Percentiles rank a stretch among this genome's conserved stretches.
These are phyloP conservation scores for Dendrobium huoshanense DNA, from an alignment of 106 monocot genomes.

Conservation along the genomic window DNA sequence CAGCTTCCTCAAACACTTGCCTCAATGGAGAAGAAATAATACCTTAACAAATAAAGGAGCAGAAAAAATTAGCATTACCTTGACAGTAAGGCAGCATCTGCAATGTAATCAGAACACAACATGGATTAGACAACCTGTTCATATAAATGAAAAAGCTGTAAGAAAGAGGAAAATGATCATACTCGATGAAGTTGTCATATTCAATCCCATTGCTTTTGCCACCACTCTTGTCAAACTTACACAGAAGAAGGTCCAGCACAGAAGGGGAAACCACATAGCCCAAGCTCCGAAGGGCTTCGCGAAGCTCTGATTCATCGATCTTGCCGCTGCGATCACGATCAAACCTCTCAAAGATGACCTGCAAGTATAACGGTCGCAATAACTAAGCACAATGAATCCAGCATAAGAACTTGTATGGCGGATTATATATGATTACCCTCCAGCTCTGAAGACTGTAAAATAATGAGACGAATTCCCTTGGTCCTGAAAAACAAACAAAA, in stretches of 20 bases:
- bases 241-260: conserved; percentile 50
- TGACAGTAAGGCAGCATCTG: not conserved
- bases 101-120: not conserved
- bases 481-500: conserved; percentile 34
- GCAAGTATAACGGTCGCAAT: not conserved
- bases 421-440: conserved; percentile 45
- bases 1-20: not conserved
- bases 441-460: conserved; percentile 96
- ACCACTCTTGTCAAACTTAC: conserved; percentile 36
- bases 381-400: not conserved
- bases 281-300: conserved; percentile 65
- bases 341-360: conserved; percentile 71
- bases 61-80: not conserved
- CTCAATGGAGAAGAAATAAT: not conserved
- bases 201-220: conserved; percentile 27
- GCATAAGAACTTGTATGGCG: not conserved
- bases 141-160: not conserved
- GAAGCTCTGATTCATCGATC: conserved; percentile 62
- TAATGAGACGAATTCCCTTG: conserved; percentile 83
- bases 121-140: not conserved
- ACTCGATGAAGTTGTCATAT: conserved; percentile 81
- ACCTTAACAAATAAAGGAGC: not conserved
- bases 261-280: conserved; percentile 70
- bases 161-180: conserved; percentile 8
- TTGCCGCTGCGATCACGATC: conserved; percentile 73